A percentile compares a stretch with the other conserved stretches of the same genome.
phyloP scores from a whole-genome alignment of 768 basidiomycete genomes.

The Pleurotus giganteus region DNA sequence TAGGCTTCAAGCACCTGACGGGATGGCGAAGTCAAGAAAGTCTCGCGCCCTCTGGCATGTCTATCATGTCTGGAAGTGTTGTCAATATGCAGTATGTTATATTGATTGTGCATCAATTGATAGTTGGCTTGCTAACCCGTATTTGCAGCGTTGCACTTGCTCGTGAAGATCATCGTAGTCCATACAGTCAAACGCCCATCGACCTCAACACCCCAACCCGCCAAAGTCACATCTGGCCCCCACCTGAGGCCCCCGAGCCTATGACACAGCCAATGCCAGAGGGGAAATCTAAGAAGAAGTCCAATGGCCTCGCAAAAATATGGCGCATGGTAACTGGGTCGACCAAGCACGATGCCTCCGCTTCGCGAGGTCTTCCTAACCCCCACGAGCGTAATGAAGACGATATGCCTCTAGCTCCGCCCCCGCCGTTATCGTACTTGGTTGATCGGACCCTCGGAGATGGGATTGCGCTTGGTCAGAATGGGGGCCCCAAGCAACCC shows the following conservation, averaged over 20 bases:
- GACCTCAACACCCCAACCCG: constrained; percentile 38
- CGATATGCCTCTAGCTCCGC: constrained; percentile 79
- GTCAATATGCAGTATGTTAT: constrained; percentile 90
- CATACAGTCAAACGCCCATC: constrained; percentile 26
- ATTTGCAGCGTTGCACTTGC: constrained; percentile 70
- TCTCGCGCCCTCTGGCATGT: constrained; percentile 75
- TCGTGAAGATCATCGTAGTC: constrained; percentile 46
- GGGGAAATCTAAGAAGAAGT: constrained; percentile 72
- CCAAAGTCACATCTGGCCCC: constrained; percentile 55
- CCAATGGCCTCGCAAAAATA: constrained; percentile 73
- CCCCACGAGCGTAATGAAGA: constrained; percentile 54
- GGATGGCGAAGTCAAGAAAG: constrained; percentile 82
- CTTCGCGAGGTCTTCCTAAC: constrained; percentile 28
- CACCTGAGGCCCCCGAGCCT: constrained; percentile 23
- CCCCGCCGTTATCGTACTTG: constrained; percentile 88
- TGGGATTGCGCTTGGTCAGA: constrained; percentile 32
- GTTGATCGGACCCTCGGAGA: constrained; percentile 63
- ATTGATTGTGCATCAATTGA: constrained; percentile 6
- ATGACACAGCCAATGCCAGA: constrained; percentile 22
- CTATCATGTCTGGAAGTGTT: constrained; percentile 85
- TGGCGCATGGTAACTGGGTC: constrained; percentile 76
- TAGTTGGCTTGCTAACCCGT: constrained; percentile 11
- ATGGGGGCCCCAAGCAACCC: constrained; percentile 49
- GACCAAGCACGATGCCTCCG: constrained; percentile 35
- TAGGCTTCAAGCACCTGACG: constrained; percentile 68